Base-by-base conservation (phyloP, 371 early-diverging fungal species). In the Mortierella sp. region DNA sequence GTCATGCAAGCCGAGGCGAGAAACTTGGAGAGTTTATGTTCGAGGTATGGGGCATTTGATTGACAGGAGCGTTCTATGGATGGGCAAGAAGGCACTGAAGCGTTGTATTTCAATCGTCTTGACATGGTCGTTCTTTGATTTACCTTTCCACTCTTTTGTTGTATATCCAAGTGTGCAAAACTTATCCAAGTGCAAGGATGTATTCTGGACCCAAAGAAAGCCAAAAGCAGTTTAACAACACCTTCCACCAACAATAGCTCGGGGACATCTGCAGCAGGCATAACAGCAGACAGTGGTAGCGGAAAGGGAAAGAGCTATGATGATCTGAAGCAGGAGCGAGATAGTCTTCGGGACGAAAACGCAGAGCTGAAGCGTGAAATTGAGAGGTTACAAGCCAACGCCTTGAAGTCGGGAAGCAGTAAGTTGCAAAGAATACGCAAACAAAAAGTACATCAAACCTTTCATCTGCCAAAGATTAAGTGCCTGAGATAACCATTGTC, bases 21-120 rank as follows among this genome's bases (percentile, higher is more conserved):
- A 73, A 73, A 38, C 27, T 66, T 26, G 59, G 70, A 21, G 76
- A 61, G 42, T 69, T 76, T 21, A 54, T 76, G 63, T 76, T 76
- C 62, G 76, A 76, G 68, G 74, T 64, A 71, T 14, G 23, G 18
- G 8, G 47, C 19, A 12, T 18, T 34, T n/a, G n/a, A n/a, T n/a
- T n/a, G n/a, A n/a, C n/a, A n/a, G n/a, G n/a, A n/a, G n/a, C n/a
- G n/a, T n/a, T n/a, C n/a, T n/a, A n/a, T n/a, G n/a, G n/a, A n/a
- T n/a, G n/a, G n/a, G n/a, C n/a, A n/a, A n/a, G n/a, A n/a, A n/a
- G n/a, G n/a, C n/a, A n/a, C n/a, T n/a, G n/a, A n/a, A n/a, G n/a
- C n/a, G n/a, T n/a, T n/a, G n/a, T n/a, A n/a, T n/a, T n/a, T n/a
- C n/a, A n/a, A n/a, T n/a, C n/a, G n/a, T n/a, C n/a, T n/a, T n/a